Percentiles rank a stretch among this genome's conserved stretches.
These are phyloP conservation scores for Mesembryanthemum crystallinum DNA, from an alignment of 148 eudicot species.

Conservation along the genomic window DNA sequence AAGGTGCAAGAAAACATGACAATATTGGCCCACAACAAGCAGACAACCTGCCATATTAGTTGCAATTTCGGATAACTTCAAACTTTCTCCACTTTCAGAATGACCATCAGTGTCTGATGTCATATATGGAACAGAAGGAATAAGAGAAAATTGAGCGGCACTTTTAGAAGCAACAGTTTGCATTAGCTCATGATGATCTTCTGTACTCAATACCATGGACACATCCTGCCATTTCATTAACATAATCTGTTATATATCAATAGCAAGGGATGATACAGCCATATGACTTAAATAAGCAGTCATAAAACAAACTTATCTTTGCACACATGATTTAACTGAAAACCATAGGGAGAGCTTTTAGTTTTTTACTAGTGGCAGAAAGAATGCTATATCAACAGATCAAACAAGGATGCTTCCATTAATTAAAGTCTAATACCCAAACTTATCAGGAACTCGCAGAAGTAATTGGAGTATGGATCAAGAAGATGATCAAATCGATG, in stretches of 20 bases:
- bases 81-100: slow-evolving; percentile 30
- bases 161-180: slow-evolving; percentile 71
- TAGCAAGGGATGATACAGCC: slow-evolving; percentile 10
- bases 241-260: slow-evolving; percentile 19
- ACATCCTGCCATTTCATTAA: slow-evolving; percentile 54
- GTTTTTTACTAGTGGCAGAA: not conserved
- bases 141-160: slow-evolving; percentile 66
- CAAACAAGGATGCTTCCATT: not conserved
- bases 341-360: not conserved
- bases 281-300: not conserved
- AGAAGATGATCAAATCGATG: not conserved
- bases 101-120: slow-evolving; percentile 24
- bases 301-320: too few relatives aligned
- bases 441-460: too few relatives aligned
- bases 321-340: not conserved
- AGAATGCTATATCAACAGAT: not conserved
- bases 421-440: not conserved
- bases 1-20: slow-evolving; percentile 3
- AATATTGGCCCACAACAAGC: slow-evolving; percentile 1
- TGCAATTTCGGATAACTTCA: slow-evolving; percentile 33
- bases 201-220: slow-evolving; percentile 82
- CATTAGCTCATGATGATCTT: slow-evolving; percentile 87
- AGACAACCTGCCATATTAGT: slow-evolving; percentile 48
- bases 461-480: not conserved
- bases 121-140: slow-evolving; percentile 59